Percentiles rank a stretch among this genome's conserved stretches.
These are phyloP conservation scores for Penicillium verrucosum DNA, from an alignment of 2,329 filamentous ascomycete genomes.

Conservation along the genomic window DNA sequence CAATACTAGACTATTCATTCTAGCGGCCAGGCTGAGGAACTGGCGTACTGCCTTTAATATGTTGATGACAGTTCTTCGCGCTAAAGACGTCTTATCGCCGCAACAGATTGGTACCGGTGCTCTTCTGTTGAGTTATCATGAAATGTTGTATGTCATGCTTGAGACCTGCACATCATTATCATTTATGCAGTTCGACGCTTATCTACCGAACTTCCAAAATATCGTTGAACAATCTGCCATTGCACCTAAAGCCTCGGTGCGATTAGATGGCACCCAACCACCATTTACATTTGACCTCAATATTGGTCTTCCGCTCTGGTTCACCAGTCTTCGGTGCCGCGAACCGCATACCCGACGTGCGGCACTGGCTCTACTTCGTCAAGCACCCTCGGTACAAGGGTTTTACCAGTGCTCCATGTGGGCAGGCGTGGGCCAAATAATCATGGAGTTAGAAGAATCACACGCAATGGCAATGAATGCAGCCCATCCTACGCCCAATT, in stretches of 20 bases:
- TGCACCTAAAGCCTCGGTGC: conserved; percentile 16
- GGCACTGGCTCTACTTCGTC: conserved; percentile 27
- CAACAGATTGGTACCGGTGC: conserved; percentile 19
- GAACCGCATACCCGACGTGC: conserved; percentile 30
- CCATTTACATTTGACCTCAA: conserved; percentile 34
- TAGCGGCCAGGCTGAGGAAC: conserved; percentile 17
- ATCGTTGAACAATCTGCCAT: conserved; percentile 28
- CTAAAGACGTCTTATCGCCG: conserved; percentile 5
- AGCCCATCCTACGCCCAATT: background rate
- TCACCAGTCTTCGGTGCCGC: conserved; percentile 32
- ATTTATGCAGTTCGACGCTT: conserved; percentile 22
- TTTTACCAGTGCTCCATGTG: conserved; percentile 23
- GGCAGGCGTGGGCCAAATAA: conserved; percentile 17
- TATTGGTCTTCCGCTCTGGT: conserved; percentile 31
- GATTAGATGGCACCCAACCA: conserved; percentile 25
- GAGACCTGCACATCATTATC: conserved; percentile 20
- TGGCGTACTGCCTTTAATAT: conserved; percentile 26
- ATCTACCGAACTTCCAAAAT: conserved; percentile 24
- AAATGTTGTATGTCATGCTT: conserved; percentile 25
- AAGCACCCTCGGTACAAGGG: conserved; percentile 28
- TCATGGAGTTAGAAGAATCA: conserved; percentile 34
- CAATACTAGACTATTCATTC: conserved; percentile 8
- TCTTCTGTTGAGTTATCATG: conserved; percentile 24
- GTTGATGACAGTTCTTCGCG: conserved; percentile 11
- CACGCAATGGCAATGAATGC: conserved; percentile 9